A percentile compares a stretch with the other conserved stretches of the same genome.
Evolutionary conservation across 495 filamentous ascomycete species (phyloP).

Genomic region (Astrocystis sublimbata): DNA sequence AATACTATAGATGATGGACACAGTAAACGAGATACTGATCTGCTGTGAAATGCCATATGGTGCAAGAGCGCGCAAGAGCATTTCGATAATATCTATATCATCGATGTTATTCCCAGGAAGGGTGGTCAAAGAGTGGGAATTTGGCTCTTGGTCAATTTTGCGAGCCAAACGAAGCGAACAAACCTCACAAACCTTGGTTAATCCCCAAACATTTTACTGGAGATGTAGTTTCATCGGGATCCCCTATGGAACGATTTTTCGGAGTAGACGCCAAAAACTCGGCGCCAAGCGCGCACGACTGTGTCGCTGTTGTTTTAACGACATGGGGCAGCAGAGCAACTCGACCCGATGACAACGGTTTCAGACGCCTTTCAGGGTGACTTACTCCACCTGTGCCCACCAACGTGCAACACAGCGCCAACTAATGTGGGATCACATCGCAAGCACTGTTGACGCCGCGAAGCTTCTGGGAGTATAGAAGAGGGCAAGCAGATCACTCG

Average conservation of each 20-base stretch:
- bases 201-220: background rate
- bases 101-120: background rate
- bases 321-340: conserved; percentile 10
- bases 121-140: background rate
- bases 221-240: conserved; percentile 4
- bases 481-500: background rate
- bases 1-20: background rate
- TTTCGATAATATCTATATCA: background rate
- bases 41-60: background rate
- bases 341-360: conserved; percentile 3
- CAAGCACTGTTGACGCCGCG: background rate
- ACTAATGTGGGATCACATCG: conserved; percentile 5
- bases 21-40: background rate
- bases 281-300: conserved; percentile 6
- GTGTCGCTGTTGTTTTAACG: conserved; percentile 7
- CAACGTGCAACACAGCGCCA: conserved; percentile 15
- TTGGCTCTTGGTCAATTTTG: background rate
- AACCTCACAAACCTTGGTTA: background rate
- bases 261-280: background rate
- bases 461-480: background rate
- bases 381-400: conserved; percentile 16
- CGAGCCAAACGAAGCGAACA: background rate
- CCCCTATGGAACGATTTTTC: background rate
- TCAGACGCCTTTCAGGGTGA: background rate
- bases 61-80: too few relatives aligned